Evolutionary conservation across 2,329 filamentous ascomycete genomes (phyloP), one percentile per base, ranked within the genome.

Genomic region (Cadophora sp.): DNA sequence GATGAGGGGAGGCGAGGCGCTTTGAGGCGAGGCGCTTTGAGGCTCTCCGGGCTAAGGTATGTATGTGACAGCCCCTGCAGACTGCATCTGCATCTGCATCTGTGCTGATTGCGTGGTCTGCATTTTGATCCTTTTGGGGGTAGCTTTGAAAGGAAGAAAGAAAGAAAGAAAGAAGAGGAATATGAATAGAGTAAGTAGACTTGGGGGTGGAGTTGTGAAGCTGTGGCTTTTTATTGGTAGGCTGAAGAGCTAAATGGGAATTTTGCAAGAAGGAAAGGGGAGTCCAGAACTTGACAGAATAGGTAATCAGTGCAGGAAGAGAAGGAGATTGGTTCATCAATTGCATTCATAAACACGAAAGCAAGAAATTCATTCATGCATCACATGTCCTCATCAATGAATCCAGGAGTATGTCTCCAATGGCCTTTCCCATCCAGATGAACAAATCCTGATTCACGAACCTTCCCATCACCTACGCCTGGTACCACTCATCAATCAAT

Each of bases 341-440:
- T 18, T 58, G 33, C 55, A 58, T 41, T 58, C 33, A 39, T 58
- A 16, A 58, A 58, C n/a, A 58, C 55, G 55, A 58, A 58, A 58
- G 55, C 55, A 53, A 45, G 50, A 27, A 27, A 58, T 24, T 24
- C 36, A 9, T 41, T 43, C 55, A 58, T 58, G 50, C 50, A 33
- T 53, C 50, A 53, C 50, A 53, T 53, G 24, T 58, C 36, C 36
- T 58, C 55, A 36, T 58, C 20, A 43, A 43, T 41, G 55, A 27
- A 58, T 41, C 20, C 55, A 58, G 55, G 55, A 53, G 50, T 53
- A 30, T 30, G 53, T 43, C 36, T 24, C 20, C 30, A 58, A 41
- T 41, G 36, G 55, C 36, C 55, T 6, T 58, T 58, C 36, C 55
- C 55, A 58, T 58, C 20, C 55, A 24, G 33, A 58, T 39, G 36